A percentile compares a stretch with the other conserved stretches of the same genome.
Conservation (phyloP, 805 yeast genomes). For the Lachancea kluyveri region DNA sequence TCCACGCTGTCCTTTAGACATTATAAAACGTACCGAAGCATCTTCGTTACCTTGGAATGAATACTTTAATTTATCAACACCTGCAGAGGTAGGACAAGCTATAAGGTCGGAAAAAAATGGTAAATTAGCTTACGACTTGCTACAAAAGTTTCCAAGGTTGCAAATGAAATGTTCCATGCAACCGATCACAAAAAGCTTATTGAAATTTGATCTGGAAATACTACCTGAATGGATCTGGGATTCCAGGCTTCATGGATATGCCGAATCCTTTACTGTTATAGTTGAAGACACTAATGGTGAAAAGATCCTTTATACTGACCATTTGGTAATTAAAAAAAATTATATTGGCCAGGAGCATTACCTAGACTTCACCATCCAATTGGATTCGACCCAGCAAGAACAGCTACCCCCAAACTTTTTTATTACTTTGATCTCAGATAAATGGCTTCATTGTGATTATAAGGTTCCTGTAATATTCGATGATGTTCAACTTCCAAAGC, state of each 20-base stretch:
- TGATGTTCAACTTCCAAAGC: slow-evolving; percentile 22
- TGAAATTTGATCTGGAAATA: slow-evolving; percentile 61
- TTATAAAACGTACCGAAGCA: slow-evolving; percentile 68
- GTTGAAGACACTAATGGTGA: slow-evolving; percentile 87
- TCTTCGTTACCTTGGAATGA: slow-evolving; percentile 77
- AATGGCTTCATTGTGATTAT: slow-evolving; percentile 75
- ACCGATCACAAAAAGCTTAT: slow-evolving; percentile 68
- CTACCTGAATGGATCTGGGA: slow-evolving; percentile 81
- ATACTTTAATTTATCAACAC: slow-evolving; percentile 57
- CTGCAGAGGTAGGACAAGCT: slow-evolving; percentile 79
- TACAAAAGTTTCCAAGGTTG: slow-evolving; percentile 70
- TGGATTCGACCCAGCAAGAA: slow-evolving; percentile 18
- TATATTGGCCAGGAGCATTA: slow-evolving; percentile 48
- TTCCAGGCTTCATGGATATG: slow-evolving; percentile 48
- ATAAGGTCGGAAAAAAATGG: slow-evolving; percentile 68
- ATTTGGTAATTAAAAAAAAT: slow-evolving; percentile 44
- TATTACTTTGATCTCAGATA: slow-evolving; percentile 67
- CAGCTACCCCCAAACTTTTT: slow-evolving; percentile 65
- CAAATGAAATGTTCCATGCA: slow-evolving; percentile 54
- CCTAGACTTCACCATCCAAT: slow-evolving; percentile 56
- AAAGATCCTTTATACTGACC: slow-evolving; percentile 52
- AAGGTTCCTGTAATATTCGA: slow-evolving; percentile 48
- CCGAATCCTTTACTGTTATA: slow-evolving; percentile 61
- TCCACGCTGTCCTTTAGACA: slow-evolving; percentile 58
- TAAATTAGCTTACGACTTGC: slow-evolving; percentile 45